These are phyloP conservation scores for Dothiorella sarmentorum DNA, from an alignment of 2,329 filamentous ascomycete genomes.

Conservation along the genomic window DNA sequence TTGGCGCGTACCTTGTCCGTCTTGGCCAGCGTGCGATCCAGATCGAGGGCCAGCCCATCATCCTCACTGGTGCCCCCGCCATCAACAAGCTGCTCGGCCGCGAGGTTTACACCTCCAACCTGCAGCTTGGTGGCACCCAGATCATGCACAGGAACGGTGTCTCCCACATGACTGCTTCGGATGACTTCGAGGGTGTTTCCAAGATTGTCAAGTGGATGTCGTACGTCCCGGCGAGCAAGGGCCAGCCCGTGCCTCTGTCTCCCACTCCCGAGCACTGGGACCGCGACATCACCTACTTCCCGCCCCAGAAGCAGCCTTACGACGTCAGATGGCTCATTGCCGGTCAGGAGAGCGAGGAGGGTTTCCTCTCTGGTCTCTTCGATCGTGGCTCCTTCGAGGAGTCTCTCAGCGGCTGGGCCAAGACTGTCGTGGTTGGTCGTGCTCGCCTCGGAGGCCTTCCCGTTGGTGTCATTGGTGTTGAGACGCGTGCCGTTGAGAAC, in stretches of 20 bases:
- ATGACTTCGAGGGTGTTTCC: conserved; percentile 96
- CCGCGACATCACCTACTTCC: conserved; percentile 80
- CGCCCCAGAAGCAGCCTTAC: conserved; percentile 78
- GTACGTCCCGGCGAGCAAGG: conserved; percentile 93
- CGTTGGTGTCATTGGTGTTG: conserved; percentile 96
- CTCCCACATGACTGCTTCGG: conserved; percentile 95
- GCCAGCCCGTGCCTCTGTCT: conserved; percentile 86
- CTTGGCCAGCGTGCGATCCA: conserved; percentile 98
- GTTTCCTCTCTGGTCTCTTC: conserved; percentile 87
- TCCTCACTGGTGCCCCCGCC: conserved; percentile 92
- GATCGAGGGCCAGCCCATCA: conserved; percentile 98
- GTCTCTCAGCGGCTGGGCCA: conserved; percentile 93
- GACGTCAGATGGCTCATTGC: conserved; percentile 92
- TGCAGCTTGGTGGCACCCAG: conserved; percentile 99
- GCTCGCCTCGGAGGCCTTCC: conserved; percentile 95
- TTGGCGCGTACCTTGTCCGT: conserved; percentile 97
- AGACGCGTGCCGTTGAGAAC: conserved; percentile 95
- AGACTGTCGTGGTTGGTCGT: conserved; percentile 93
- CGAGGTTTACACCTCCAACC: conserved; percentile 97
- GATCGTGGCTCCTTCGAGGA: conserved; percentile 97
- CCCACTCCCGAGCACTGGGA: conserved; percentile 86
- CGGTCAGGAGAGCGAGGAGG: conserved; percentile 80
- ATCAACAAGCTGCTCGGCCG: conserved; percentile 98
- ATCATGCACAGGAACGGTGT: conserved; percentile 99
- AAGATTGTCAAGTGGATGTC: conserved; percentile 99